A percentile compares a stretch with the other conserved stretches of the same genome.
phyloP scores from a whole-genome alignment of 305 asterid genomes.

The Euphrasia arctica region DNA sequence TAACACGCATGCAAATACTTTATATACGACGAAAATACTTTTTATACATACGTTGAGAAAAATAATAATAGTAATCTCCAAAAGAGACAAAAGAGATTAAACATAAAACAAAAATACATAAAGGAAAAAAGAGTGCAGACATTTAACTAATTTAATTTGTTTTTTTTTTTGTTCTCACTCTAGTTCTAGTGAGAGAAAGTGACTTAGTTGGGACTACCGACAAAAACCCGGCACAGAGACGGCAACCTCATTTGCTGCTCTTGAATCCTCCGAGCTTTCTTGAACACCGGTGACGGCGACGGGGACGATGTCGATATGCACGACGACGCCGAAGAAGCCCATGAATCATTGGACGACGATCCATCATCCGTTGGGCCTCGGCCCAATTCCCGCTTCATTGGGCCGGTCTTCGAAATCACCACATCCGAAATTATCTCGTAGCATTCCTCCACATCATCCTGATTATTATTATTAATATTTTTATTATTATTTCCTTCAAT shows the following conservation, averaged over 20 bases:
- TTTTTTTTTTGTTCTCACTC: background rate
- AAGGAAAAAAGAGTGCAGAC: conserved; percentile 27
- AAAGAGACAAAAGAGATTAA: conserved; percentile 22
- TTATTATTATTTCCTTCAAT: background rate
- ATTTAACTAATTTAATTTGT: conserved; percentile 29
- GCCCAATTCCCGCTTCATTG: conserved; percentile 43
- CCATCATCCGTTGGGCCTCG: conserved; percentile 35
- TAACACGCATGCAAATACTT: background rate
- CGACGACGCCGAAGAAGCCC: conserved; percentile 29
- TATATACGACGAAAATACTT: background rate
- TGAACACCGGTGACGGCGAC: conserved; percentile 26
- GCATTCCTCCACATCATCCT: conserved; percentile 58
- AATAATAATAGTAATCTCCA: conserved; percentile 2
- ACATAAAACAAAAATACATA: background rate
- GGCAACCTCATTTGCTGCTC: conserved; percentile 59
- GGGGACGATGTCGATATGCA: conserved; percentile 30
- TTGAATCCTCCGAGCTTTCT: conserved; percentile 46
- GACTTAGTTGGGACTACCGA: conserved; percentile 48
- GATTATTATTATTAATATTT: background rate
- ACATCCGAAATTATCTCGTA: conserved; percentile 36
- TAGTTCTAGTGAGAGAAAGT: conserved; percentile 7
- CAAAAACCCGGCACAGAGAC: conserved; percentile 47
- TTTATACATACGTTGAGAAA: background rate
- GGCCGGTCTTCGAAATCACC: conserved; percentile 24
- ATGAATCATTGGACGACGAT: conserved; percentile 42